phyloP scores from a whole-genome alignment of 306 rosid genomes.

The Cercis canadensis region DNA sequence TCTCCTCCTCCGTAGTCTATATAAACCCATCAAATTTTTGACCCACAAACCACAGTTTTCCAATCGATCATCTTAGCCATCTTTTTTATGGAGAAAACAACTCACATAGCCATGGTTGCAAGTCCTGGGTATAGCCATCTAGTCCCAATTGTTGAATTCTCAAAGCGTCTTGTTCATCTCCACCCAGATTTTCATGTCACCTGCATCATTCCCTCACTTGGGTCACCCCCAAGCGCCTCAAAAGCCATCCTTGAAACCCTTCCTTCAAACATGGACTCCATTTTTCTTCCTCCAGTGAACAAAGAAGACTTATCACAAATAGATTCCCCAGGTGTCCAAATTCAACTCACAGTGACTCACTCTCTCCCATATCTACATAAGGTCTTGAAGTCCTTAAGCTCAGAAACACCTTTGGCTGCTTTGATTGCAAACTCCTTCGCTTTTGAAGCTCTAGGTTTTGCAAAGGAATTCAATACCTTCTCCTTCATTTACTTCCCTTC shows the following conservation, averaged over 20 bases:
- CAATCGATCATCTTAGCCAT: background rate
- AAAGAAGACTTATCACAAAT: background rate
- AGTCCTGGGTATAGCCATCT: constrained; percentile 44
- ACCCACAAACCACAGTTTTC: no score
- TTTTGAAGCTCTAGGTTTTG: constrained; percentile 32
- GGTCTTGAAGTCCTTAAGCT: constrained; percentile 22
- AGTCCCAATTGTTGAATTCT: constrained; percentile 42
- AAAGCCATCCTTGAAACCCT: constrained; percentile 39
- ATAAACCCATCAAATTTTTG: no score
- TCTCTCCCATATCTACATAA: constrained; percentile 33
- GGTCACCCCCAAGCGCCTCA: constrained; percentile 4
- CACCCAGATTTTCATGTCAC: constrained; percentile 39
- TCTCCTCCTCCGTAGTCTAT: no score
- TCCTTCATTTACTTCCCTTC: no score
- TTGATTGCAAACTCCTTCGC: constrained; percentile 37
- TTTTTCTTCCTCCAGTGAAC: constrained; percentile 21
- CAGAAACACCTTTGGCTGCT: constrained; percentile 30
- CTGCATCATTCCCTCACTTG: constrained; percentile 42
- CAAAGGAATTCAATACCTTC: constrained; percentile 37
- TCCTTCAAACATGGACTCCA: constrained; percentile 34
- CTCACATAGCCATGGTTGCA: constrained; percentile 42
- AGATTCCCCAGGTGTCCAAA: constrained; percentile 16
- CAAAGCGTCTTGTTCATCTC: constrained; percentile 38
- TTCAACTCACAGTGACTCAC: constrained; percentile 30
- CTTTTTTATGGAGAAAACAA: constrained; percentile 16